Percentiles rank a stretch among this genome's conserved stretches.
phyloP scores from a whole-genome alignment of 768 basidiomycete genomes.

The Porphyrellus cyaneotinctus region DNA sequence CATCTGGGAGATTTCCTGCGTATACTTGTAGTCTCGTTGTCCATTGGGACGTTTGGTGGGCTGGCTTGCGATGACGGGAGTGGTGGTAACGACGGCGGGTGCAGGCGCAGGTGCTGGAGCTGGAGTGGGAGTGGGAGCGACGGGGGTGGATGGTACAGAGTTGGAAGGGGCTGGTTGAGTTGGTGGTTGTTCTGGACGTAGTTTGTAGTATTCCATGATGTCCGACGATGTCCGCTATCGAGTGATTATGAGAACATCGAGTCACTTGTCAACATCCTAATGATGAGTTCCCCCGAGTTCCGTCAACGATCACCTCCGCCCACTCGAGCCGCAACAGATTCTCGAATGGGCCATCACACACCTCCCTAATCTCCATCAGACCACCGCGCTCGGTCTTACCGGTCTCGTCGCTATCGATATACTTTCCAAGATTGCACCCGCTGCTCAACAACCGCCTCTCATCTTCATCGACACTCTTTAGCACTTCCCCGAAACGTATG shows the following conservation, averaged over 20 bases:
- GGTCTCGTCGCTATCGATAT: slow-evolving; percentile 93
- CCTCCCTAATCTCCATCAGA: slow-evolving; percentile 81
- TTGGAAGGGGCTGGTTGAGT: slow-evolving; percentile 6
- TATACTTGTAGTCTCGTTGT: slow-evolving; percentile 76
- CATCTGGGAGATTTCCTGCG: slow-evolving; percentile 93
- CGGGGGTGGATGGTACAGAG: slow-evolving; percentile 22
- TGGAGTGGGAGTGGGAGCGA: slow-evolving; percentile 8
- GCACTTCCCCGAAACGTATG: slow-evolving; percentile 92
- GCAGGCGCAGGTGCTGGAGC: not conserved
- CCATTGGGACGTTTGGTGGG: slow-evolving; percentile 22
- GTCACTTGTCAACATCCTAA: too few relatives aligned
- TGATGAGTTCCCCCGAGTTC: too few relatives aligned
- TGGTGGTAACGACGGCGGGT: slow-evolving; percentile 6
- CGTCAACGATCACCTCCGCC: slow-evolving; percentile 72
- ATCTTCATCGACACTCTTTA: slow-evolving; percentile 97
- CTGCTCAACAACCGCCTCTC: slow-evolving; percentile 59
- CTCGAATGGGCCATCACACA: slow-evolving; percentile 80
- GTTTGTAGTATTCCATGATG: slow-evolving; percentile 29
- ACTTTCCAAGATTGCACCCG: slow-evolving; percentile 74
- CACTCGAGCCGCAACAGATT: slow-evolving; percentile 77
- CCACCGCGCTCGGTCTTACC: slow-evolving; percentile 95
- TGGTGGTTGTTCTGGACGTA: slow-evolving; percentile 20
- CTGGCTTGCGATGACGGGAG: slow-evolving; percentile 7
- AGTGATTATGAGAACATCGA: not conserved
- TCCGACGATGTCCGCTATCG: not conserved